Evolutionary conservation across 257 asterid species (phyloP), one percentile per base, ranked within the genome.

Genomic region (Penstemon barbatus): DNA sequence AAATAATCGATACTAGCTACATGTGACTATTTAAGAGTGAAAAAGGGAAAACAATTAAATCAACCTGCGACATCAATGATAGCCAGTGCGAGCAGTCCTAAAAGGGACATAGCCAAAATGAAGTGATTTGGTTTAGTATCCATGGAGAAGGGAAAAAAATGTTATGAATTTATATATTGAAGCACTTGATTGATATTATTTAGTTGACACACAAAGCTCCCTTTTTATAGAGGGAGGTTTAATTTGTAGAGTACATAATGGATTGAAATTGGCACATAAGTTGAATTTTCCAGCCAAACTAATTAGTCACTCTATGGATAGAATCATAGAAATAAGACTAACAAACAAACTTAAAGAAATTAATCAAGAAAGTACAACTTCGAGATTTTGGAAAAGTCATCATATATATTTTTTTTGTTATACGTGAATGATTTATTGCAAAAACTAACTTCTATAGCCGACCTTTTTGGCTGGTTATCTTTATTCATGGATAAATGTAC

Each of bases 21-120:
- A 25, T 25, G 2, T 25, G 2, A 25, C 33, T 25, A 25, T 25
- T 25, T 25, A 25, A 25, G 33, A 25, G 33, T 25, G 33, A 25
- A 1, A 42, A 8, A 11, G 44, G 7, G 42, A 50, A 65, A 6
- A 49, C 8, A 9, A 15, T 15, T 15, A 39, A 38, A 10, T 0
- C 3, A 52, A 65, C 71, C 71, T 66, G 71, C 18, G 54, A 41
- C 40, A 42, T 66, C 63, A 25, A 66, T 7, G 40, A 46, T 1
- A 13, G 15, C 43, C 38, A 53, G 7, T 19, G 41, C 5, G 54
- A 66, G 54, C 15, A 54, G 6, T 8, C 19, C 63, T 41, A 41
- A 18, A 7, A 65, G 2, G 50, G 12, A 7, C 61, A n/a, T 37
- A 37, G 48, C 60, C 37, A 41, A 38, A 4, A 7, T 65, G 60